phyloP scores from a whole-genome alignment of 306 rosid genomes.

The Vicia sativa region DNA sequence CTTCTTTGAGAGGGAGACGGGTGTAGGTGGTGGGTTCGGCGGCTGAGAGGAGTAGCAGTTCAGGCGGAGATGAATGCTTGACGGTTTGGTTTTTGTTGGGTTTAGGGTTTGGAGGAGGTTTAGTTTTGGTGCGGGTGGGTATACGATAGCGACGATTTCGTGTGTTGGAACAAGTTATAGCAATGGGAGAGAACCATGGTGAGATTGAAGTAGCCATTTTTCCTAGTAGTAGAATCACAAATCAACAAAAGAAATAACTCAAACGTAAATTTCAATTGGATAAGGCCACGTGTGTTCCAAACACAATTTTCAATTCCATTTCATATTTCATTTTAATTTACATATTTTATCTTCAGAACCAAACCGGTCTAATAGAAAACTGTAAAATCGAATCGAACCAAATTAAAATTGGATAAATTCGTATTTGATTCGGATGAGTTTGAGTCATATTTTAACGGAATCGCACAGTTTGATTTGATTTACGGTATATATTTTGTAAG shows the following conservation, averaged over 20 bases:
- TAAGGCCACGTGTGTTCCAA: constrained; percentile 32
- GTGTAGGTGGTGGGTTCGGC: constrained; percentile 85
- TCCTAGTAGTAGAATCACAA: not conserved
- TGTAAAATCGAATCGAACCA: too few species aligned
- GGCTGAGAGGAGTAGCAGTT: constrained; percentile 49
- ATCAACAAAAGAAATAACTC: not conserved
- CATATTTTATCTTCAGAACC: too few species aligned
- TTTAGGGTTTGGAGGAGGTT: constrained; percentile 43
- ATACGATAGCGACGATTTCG: constrained; percentile 44
- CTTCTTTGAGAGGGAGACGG: constrained; percentile 83
- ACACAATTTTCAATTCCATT: not conserved
- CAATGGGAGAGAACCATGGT: constrained; percentile 52
- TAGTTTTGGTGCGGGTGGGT: constrained; percentile 27
- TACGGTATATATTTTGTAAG: too few species aligned
- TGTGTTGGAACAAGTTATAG: constrained; percentile 56
- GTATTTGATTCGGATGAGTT: too few species aligned
- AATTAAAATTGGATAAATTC: too few species aligned
- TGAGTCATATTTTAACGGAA: too few species aligned
- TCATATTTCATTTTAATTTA: too few species aligned
- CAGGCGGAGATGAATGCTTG: constrained; percentile 36
- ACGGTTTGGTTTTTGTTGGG: constrained; percentile 40
- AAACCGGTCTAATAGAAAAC: too few species aligned
- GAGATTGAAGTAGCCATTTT: constrained; percentile 61
- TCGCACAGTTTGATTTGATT: too few species aligned
- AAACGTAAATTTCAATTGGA: constrained; percentile 5